Base-by-base conservation (phyloP, 495 filamentous ascomycete genomes). In the Chaetomium cochliodes region DNA sequence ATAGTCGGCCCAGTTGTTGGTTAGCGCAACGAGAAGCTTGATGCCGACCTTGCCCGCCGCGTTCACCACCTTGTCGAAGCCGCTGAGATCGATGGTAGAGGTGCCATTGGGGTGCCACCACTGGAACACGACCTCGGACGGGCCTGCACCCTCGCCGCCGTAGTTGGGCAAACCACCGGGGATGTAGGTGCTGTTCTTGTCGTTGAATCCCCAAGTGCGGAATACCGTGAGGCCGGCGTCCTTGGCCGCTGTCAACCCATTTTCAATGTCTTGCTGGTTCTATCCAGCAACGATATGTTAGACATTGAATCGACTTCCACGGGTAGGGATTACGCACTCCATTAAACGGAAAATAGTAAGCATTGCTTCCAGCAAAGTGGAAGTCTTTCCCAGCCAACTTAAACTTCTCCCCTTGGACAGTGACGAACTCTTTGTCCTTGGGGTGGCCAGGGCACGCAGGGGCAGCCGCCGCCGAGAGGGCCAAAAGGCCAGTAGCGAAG, bases 351-450 rank as follows among this genome's bases (percentile, higher is more conserved):
- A 91, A 83, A 80, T 88, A 92, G 74, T 91, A 92, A 9, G 85
- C 77, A 70, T 92, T 92, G 28, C 85, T 87, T 2, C 90, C 89
- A 3, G 87, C 85, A 74, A 85, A 90, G 73, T 89, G 84, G 69
- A 82, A 82, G n/a, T 82, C 82, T 58, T 83, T 74, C 28, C 87
- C 87, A 65, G 88, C 80, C 30, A 90, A 84, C 67, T 80, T 80
- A 76, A 91, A 90, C 39, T 85, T 80, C 9, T 77, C 75, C 0
- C 81, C 86, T 4, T 81, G 73, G 0, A 80, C 80, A 5, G 76
- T 80, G 16, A 84, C 76, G 57, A 86, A 85, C 52, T 68, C 69
- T 0, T 70, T 67, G 8, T 58, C 68, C 28, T 71, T 69, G 62
- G 47, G 13, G n/a, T 44, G 41, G 41, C 13, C 13, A 3, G 41